Conservation (phyloP, 169 alveolate genomes). For the Cytauxzoon felis region DNA sequence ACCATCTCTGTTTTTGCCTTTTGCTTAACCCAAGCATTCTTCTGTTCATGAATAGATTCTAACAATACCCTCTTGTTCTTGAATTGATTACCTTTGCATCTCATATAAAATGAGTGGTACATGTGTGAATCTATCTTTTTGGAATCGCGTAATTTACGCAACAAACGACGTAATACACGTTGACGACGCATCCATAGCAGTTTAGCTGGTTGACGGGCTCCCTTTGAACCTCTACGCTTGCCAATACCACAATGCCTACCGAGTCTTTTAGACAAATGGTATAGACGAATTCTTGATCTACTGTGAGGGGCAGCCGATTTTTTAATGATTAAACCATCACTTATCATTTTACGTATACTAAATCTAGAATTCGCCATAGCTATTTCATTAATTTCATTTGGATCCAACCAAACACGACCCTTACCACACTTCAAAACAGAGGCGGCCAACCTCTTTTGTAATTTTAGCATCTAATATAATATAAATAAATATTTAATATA, state of each 20-base stretch:
- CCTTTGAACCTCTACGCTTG: slow-evolving; percentile 95
- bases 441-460: slow-evolving; percentile 96
- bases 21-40: slow-evolving; percentile 85
- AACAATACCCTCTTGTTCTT: slow-evolving; percentile 95
- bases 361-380: slow-evolving; percentile 97
- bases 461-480: slow-evolving; percentile 79
- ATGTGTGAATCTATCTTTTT: slow-evolving; percentile 93
- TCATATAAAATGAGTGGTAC: slow-evolving; percentile 95
- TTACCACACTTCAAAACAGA: slow-evolving; percentile 95
- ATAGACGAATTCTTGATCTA: slow-evolving; percentile 89
- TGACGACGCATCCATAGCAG: slow-evolving; percentile 97
- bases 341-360: slow-evolving; percentile 91
- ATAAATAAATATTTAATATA: not conserved
- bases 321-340: slow-evolving; percentile 95
- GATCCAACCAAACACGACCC: slow-evolving; percentile 98
- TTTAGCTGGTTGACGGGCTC: slow-evolving; percentile 96
- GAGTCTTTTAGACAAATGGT: slow-evolving; percentile 91
- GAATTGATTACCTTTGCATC: slow-evolving; percentile 97
- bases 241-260: slow-evolving; percentile 98
- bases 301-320: slow-evolving; percentile 95
- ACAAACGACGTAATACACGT: slow-evolving; percentile 96
- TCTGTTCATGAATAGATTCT: slow-evolving; percentile 94
- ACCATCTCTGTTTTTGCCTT: slow-evolving; percentile 82
- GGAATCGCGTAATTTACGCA: slow-evolving; percentile 92
- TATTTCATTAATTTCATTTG: slow-evolving; percentile 95